Base-by-base conservation (phyloP, 2,329 filamentous ascomycete species). In the Lasiodiplodia citricola region DNA sequence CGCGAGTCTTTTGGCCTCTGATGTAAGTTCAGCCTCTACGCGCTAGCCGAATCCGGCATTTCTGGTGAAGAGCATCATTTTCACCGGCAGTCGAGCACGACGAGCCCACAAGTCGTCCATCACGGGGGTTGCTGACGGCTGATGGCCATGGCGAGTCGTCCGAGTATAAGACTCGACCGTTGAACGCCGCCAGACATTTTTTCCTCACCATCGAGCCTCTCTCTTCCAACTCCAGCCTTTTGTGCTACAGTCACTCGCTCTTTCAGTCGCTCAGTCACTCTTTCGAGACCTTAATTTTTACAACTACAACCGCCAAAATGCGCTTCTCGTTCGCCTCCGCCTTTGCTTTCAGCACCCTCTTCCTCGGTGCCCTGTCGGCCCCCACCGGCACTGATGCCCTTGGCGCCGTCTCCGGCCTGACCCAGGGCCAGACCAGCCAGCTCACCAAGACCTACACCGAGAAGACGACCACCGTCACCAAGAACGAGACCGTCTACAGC, bases 31-130 rank as follows among this genome's bases (percentile, higher is more conserved):
- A 54, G 35, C 14, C 8, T 44, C 31, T 16, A 31, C 6, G 31
- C 8, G 37, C 66, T 68, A 68, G 50, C 66, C 31, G 21, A 10
- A 31, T 55, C 8, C n/a, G 50, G 66, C 8, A 68, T 38, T 16
- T 44, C 37, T 63, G n/a, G 47, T 68, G 66, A 68, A 63, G 66
- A 68, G 66, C 66, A 60, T 68, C 66, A 68, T 68, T 44, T 68
- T 60, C 37, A 23, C 28, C 28, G 57, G n/a, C 37, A 52, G 16
- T 62, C 56, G 50, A 60, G 57, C 56, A 16, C 56, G 47, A 23
- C 31, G 63, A 66, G 63, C 35, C 52, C 54, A 41, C 63, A 56
- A 13, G 35, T 55, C 41, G 50, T 35, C 50, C 56, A 68, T 31
- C 66, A 62, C 66, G 66, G 56, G 37, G 55, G 57, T 56, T 4